Evolutionary conservation across 345 rosid species (phyloP).

Genomic region (Populus simonii): DNA sequence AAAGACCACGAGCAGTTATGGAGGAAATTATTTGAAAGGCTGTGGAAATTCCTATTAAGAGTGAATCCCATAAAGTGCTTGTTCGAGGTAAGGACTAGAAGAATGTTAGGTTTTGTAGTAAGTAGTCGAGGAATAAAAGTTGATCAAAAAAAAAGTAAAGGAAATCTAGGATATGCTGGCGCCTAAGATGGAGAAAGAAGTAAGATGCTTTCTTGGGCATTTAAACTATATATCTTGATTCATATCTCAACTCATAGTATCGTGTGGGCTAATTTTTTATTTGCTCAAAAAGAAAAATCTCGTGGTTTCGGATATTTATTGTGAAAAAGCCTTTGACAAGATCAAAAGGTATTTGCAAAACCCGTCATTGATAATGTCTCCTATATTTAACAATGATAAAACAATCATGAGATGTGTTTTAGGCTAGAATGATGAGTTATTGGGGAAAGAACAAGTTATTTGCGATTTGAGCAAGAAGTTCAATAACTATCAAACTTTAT

Average conservation of each 20-base stretch:
- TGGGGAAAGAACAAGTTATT: neutral
- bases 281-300: neutral
- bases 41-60: no score
- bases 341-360: neutral
- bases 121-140: neutral
- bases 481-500: neutral
- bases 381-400: neutral
- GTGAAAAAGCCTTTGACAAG: neutral
- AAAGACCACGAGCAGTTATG: no score
- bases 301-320: neutral
- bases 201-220: neutral
- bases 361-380: neutral
- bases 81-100: no score
- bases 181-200: neutral
- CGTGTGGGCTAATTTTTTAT: neutral
- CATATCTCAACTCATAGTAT: neutral
- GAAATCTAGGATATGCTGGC: neutral
- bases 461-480: slow-evolving; percentile 4
- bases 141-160: neutral
- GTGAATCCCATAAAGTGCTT: no score
- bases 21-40: no score
- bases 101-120: no score
- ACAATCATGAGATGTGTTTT: neutral
- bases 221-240: slow-evolving; percentile 2
- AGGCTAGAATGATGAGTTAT: neutral